Base-by-base conservation (phyloP, 768 basidiomycete genomes). In the Leccinum sublutescens region DNA sequence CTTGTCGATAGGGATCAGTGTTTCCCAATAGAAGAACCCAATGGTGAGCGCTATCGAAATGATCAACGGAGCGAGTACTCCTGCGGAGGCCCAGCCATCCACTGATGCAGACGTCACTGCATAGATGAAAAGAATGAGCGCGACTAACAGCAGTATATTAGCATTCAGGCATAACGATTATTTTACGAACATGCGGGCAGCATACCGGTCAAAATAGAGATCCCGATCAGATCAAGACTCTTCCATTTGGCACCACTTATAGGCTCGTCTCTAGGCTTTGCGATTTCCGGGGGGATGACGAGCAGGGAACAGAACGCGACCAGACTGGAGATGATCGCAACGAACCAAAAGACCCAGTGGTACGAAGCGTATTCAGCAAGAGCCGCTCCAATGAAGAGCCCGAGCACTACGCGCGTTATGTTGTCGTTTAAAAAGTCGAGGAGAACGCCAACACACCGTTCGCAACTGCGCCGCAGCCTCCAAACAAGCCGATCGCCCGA, bases 1-100 rank as follows among this genome's bases (percentile, higher is more conserved):
- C 5, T 65, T 66, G 14, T 79, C 70, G 19, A 65, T 62, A 2
- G 77, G 78, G 12, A 82, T 66, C 2, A 63, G 48, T 7, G 76
- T 68, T 62, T 85, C 83, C 77, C 78, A 85, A 52, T 76, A 70
- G 69, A 86, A 81, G 73, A 86, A 86, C 1, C 54, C 69, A 21
- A 70, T 61, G 29, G 71, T 64, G 11, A 80, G 61, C 7, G 77
- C 36, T 57, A 82, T 65, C 5, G 83, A 79, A 40, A 84, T 62
- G 12, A 82, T 65, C 47, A 86, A 70, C 1, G 81, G 79, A 5
- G 70, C 73, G 52, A 85, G 68, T 55, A 85, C 80, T n/a, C 68
- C 60, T 4, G 80, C 75, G 1, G 76, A 69, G 3, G 66, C 67
- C 85, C 85, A 86, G 25, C 84, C 82, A 49, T 67, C 68, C 17